These are phyloP conservation scores for Rhizopogon vesiculosus DNA, from an alignment of 768 basidiomycete genomes.

Conservation along the genomic window DNA sequence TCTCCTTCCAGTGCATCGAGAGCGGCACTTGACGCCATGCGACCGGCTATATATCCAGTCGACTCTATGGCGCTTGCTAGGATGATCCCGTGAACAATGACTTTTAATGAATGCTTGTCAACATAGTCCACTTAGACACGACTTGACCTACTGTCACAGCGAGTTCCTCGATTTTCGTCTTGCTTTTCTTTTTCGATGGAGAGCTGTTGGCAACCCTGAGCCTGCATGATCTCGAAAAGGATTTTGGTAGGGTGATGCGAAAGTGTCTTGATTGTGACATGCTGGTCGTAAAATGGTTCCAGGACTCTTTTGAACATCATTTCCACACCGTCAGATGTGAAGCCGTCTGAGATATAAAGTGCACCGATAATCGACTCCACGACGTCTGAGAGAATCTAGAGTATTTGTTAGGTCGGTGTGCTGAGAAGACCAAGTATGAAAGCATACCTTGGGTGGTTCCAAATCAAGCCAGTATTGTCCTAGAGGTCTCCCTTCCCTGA, in stretches of 20 bases:
- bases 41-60: slow-evolving; percentile 49
- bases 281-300: slow-evolving; percentile 74
- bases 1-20: slow-evolving; percentile 67
- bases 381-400: slow-evolving; percentile 71
- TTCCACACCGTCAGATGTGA: slow-evolving; percentile 56
- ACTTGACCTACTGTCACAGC: slow-evolving; percentile 47
- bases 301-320: slow-evolving; percentile 63
- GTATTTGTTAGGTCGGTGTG: slow-evolving; percentile 1
- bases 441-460: slow-evolving; percentile 69
- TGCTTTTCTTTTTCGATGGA: slow-evolving; percentile 50
- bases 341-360: slow-evolving; percentile 72
- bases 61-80: slow-evolving; percentile 54
- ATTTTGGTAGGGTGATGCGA: slow-evolving; percentile 75
- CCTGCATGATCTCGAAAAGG: slow-evolving; percentile 69
- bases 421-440: background rate
- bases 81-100: slow-evolving; percentile 61
- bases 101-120: slow-evolving; percentile 32
- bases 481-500: slow-evolving; percentile 43
- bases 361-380: slow-evolving; percentile 80
- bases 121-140: slow-evolving; percentile 5
- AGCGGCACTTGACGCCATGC: slow-evolving; percentile 59
- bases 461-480: slow-evolving; percentile 78
- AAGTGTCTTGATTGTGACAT: slow-evolving; percentile 68
- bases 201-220: slow-evolving; percentile 66
- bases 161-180: slow-evolving; percentile 28